Evolutionary conservation across 768 basidiomycete species (phyloP), one percentile per base, ranked within the genome.

Genomic region (Naganishia randhawae): DNA sequence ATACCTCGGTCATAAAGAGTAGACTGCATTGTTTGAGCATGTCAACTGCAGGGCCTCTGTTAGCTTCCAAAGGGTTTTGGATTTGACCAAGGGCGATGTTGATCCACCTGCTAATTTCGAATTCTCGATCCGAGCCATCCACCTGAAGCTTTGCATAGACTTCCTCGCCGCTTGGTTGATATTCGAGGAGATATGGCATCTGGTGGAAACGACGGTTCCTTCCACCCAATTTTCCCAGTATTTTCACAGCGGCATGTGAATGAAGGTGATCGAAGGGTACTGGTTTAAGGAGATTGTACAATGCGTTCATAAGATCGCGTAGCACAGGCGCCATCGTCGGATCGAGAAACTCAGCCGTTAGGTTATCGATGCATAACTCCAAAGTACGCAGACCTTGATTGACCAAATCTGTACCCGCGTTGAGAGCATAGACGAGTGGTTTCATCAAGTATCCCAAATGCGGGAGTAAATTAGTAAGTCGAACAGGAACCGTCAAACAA

Each of bases 281-380:
- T 0, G 96, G 96, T 75, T 89, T 91, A 54, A 99, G 82, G 74
- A 94, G 89, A 72, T 86, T 88, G 80, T 95, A 92, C 27, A 99
- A 84, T 0, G 93, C 95, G 70, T 90, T 89, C 91, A 93, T 98
- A 66, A 99, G 82, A 71, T 98, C 92, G 53, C 92, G 85, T 50
- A 96, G 84, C 50, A 98, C 93, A 0, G 90, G 91, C 70, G 87
- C 91, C 71, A 98, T 86, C 1, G 92, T 94, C 3, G 96, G 96
- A 74, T 98, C 95, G 32, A 99, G 85, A 82, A 98, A 98, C 80
- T 98, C 96, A 1, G 92, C 92, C 0, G 92, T 96, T 31, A 99
- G 85, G 77, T 98, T 99, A 82, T 99, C 96, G 75, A 98, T 95
- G 81, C 95, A 98, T n/a, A 99, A 84, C 79, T 99, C 96, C 68